Percentiles rank a stretch among this genome's conserved stretches.
phyloP scores from a whole-genome alignment of 2,329 filamentous ascomycete species.

The Exophiala phaeomuriformis region DNA sequence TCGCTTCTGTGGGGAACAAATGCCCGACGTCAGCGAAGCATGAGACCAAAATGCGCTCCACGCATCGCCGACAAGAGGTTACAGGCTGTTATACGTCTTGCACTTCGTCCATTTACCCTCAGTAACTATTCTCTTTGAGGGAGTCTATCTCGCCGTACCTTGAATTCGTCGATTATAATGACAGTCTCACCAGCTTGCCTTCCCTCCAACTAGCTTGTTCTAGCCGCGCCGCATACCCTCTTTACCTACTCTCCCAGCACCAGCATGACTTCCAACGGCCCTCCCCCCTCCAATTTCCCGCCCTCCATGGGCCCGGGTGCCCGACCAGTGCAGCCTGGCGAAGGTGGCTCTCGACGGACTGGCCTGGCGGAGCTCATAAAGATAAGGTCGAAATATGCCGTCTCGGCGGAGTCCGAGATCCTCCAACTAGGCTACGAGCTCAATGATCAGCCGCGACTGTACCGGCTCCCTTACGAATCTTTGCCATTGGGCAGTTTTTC shows the following conservation, averaged over 20 bases:
- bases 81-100: too few species aligned
- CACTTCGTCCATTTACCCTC: too few species aligned
- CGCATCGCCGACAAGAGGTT: too few species aligned
- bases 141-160: too few species aligned
- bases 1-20: neutral
- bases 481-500: constrained; percentile 20
- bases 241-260: neutral
- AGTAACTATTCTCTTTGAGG: too few species aligned
- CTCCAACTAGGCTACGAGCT: constrained; percentile 22
- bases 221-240: too few species aligned
- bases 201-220: neutral
- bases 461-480: constrained; percentile 22
- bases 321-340: constrained; percentile 18
- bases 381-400: constrained; percentile 19
- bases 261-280: constrained; percentile 15
- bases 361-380: constrained; percentile 15
- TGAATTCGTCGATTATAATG: neutral
- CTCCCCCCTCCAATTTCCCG: constrained; percentile 20
- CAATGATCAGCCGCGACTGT: constrained; percentile 15
- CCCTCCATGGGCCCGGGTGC: constrained; percentile 26
- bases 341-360: constrained; percentile 1
- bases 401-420: constrained; percentile 14
- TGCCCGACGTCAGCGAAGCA: neutral
- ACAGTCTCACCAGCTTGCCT: neutral
- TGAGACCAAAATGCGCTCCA: neutral